Percentiles rank a stretch among this genome's conserved stretches.
These are phyloP conservation scores for Hypomyces rosellus DNA, from an alignment of 2,329 filamentous ascomycete genomes.

Conservation along the genomic window DNA sequence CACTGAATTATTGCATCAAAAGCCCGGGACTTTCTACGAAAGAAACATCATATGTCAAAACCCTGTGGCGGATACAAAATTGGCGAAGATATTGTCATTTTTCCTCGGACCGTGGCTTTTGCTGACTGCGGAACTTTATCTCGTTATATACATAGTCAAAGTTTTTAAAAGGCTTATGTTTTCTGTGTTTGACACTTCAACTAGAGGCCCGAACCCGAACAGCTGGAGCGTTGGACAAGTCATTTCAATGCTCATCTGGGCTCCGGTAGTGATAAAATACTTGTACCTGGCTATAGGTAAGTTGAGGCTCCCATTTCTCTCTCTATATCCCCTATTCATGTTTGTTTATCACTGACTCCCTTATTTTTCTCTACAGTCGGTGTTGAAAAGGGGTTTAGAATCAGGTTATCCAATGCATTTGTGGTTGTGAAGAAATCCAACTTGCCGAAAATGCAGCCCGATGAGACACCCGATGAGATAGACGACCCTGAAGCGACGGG, in stretches of 20 bases:
- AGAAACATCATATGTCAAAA: too few species aligned
- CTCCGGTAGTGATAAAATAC: conserved; percentile 3
- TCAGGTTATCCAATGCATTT: conserved; percentile 2
- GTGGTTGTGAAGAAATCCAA: not conserved
- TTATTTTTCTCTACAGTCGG: not conserved
- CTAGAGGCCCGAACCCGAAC: too few species aligned
- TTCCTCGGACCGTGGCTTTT: not conserved
- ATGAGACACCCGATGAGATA: too few species aligned
- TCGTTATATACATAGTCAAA: not conserved
- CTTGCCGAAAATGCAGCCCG: too few species aligned
- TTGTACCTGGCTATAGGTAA: conserved; percentile 7
- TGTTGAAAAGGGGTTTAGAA: not conserved
- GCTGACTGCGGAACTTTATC: not conserved
- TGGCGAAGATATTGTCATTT: too few species aligned
- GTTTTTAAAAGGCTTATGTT: not conserved
- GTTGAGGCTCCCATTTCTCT: not conserved
- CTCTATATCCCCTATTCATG: not conserved
- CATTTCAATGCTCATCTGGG: conserved; percentile 5
- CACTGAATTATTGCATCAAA: too few species aligned
- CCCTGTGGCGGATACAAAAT: too few species aligned
- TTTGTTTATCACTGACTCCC: not conserved
- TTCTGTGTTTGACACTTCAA: not conserved
- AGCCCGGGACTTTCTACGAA: too few species aligned
- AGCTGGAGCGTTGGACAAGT: conserved; percentile 4
- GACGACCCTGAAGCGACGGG: too few species aligned